A percentile compares a stretch with the other conserved stretches of the same genome.
These are phyloP conservation scores for Trametes cingulata DNA, from an alignment of 768 basidiomycete genomes.

Conservation along the genomic window DNA sequence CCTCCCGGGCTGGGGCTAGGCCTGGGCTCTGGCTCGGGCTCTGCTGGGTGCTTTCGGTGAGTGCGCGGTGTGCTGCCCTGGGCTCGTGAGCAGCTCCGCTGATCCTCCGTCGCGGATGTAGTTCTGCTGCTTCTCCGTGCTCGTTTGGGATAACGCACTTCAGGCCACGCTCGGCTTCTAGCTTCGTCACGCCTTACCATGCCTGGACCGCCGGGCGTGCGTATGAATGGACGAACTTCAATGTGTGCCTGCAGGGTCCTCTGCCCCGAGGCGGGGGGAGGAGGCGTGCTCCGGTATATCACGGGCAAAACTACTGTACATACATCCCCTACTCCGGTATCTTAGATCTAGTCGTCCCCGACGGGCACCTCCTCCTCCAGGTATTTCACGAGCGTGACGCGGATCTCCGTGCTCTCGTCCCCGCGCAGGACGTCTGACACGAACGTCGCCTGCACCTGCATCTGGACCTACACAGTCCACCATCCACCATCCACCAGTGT, in stretches of 20 bases:
- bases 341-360: constrained; percentile 72
- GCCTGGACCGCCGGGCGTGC: neutral
- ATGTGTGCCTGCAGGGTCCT: neutral
- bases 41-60: neutral
- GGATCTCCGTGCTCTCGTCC: constrained; percentile 92
- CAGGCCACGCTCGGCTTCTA: too few species aligned
- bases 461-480: constrained; percentile 69
- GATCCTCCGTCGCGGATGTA: neutral
- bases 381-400: constrained; percentile 87
- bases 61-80: neutral
- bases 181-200: too few species aligned
- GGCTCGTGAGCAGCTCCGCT: neutral
- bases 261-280: neutral
- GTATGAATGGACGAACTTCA: neutral
- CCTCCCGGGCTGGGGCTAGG: neutral
- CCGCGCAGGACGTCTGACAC: constrained; percentile 89
- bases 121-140: neutral
- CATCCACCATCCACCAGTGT: neutral
- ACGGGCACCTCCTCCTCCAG: constrained; percentile 95
- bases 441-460: constrained; percentile 91
- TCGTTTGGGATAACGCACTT: neutral
- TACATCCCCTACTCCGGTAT: constrained; percentile 6
- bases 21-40: neutral
- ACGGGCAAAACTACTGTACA: constrained; percentile 26
- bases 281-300: neutral